Percentiles rank a stretch among this genome's conserved stretches.
These are phyloP conservation scores for Mychonastes homosphaera DNA, from an alignment of 139 green algal genomes.

Conservation along the genomic window DNA sequence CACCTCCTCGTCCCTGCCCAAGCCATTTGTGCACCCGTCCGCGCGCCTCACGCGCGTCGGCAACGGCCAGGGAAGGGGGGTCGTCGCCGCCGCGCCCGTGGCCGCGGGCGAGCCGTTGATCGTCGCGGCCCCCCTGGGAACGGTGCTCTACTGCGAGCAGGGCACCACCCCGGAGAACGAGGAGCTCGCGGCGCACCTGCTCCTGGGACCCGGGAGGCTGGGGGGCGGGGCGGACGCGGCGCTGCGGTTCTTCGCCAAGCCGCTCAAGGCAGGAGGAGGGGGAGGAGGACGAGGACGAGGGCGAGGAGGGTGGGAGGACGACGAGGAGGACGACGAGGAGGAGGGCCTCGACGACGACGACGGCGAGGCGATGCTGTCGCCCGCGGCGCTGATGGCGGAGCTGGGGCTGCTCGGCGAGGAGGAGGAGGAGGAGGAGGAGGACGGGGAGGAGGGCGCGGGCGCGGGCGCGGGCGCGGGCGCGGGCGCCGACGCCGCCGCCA, in stretches of 20 bases:
- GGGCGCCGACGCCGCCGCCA: not conserved
- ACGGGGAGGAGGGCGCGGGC: not conserved
- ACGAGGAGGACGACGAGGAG: not conserved
- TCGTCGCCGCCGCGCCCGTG: slow-evolving; percentile 6
- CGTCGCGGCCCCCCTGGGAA: slow-evolving; percentile 8
- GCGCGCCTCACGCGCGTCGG: too few relatives aligned
- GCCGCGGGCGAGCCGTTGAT: slow-evolving; percentile 11
- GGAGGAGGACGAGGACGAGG: slow-evolving; percentile 1
- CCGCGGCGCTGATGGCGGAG: not conserved
- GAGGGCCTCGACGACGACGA: not conserved
- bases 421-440: not conserved
- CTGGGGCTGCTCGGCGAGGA: not conserved
- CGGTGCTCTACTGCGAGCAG: slow-evolving; percentile 16
- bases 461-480: too few relatives aligned
- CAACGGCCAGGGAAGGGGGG: slow-evolving; percentile 15
- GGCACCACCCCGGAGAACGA: slow-evolving; percentile 30
- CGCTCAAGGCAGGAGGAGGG: not conserved
- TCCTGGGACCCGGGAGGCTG: too few relatives aligned
- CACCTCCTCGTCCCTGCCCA: too few relatives aligned
- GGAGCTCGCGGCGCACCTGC: slow-evolving; percentile 28
- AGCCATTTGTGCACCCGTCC: slow-evolving; percentile 11
- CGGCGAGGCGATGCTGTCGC: not conserved
- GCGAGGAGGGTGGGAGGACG: not conserved
- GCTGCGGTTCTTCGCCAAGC: too few relatives aligned
- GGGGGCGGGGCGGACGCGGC: too few relatives aligned